phyloP scores from a whole-genome alignment of 495 filamentous ascomycete genomes.

The Aspergillus indologenus region DNA sequence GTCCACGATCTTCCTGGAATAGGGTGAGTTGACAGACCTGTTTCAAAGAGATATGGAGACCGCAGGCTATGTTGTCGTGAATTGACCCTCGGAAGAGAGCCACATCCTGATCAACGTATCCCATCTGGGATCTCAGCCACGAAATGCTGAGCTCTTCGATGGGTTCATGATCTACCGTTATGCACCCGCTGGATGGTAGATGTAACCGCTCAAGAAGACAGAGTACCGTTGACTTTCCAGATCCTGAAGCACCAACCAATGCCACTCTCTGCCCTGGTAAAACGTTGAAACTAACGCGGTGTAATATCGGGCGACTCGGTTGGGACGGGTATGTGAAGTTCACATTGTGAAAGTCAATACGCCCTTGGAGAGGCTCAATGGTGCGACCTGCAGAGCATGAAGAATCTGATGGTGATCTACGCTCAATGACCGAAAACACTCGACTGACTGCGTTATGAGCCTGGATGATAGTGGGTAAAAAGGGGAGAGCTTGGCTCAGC shows the following conservation, averaged over 20 bases:
- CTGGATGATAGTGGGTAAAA: conserved; percentile 8
- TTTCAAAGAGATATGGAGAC: conserved; percentile 37
- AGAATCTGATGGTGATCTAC: conserved; percentile 70
- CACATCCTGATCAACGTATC: conserved; percentile 58
- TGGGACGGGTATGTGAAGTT: conserved; percentile 22
- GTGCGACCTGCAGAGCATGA: conserved; percentile 48
- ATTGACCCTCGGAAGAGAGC: conserved; percentile 73
- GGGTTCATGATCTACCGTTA: conserved; percentile 7
- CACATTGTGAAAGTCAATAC: conserved; percentile 17
- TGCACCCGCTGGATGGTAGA: conserved; percentile 18
- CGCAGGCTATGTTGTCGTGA: conserved; percentile 60
- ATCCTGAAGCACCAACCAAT: conserved; percentile 56
- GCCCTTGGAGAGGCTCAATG: conserved; percentile 4
- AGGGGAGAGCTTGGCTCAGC: conserved; percentile 16
- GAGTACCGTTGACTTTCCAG: conserved; percentile 53
- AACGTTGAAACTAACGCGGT: conserved; percentile 12
- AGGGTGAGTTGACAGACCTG: conserved; percentile 11
- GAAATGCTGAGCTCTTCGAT: conserved; percentile 7
- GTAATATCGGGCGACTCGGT: conserved; percentile 7
- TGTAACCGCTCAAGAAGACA: conserved; percentile 52
- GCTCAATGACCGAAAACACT: conserved; percentile 82
- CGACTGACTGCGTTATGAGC: conserved; percentile 50
- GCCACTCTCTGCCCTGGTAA: conserved; percentile 15
- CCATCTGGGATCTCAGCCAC: conserved; percentile 19
- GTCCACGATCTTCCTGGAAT: not conserved